Conservation (phyloP, 75 land plant genomes). For the Pinus albicaulis region DNA sequence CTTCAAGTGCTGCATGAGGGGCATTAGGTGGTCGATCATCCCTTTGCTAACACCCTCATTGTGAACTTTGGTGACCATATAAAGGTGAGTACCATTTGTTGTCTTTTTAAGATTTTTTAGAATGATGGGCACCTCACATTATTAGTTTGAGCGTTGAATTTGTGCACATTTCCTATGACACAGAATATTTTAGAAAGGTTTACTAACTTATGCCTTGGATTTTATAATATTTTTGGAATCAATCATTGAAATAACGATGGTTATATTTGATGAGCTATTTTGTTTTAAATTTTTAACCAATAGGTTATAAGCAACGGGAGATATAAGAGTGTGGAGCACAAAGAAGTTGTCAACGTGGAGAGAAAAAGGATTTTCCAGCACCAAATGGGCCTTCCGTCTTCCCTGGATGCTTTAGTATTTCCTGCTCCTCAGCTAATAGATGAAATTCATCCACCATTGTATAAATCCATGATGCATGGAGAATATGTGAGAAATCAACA, state of each 20-base stretch:
- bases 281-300: no score
- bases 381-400: constrained; percentile 50
- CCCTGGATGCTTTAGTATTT: constrained; percentile 35
- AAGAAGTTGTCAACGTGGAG: constrained; percentile 53
- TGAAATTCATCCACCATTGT: constrained; percentile 16
- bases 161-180: no score
- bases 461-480: constrained; percentile 41
- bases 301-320: constrained; percentile 77
- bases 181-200: no score
- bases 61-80: no score
- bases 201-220: no score
- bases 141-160: no score
- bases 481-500: constrained; percentile 52
- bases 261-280: no score
- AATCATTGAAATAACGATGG: no score
- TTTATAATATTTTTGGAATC: no score
- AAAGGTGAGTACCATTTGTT: no score
- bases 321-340: constrained; percentile 73
- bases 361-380: constrained; percentile 43
- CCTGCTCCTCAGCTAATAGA: constrained; percentile 15
- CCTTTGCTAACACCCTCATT: not conserved
- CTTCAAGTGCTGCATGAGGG: constrained; percentile 53
- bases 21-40: constrained; percentile 49
- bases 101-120: no score
- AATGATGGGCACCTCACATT: no score